Base-by-base conservation (phyloP, 1,139 yeast genomes). In the Diutina pseudorugosa region DNA sequence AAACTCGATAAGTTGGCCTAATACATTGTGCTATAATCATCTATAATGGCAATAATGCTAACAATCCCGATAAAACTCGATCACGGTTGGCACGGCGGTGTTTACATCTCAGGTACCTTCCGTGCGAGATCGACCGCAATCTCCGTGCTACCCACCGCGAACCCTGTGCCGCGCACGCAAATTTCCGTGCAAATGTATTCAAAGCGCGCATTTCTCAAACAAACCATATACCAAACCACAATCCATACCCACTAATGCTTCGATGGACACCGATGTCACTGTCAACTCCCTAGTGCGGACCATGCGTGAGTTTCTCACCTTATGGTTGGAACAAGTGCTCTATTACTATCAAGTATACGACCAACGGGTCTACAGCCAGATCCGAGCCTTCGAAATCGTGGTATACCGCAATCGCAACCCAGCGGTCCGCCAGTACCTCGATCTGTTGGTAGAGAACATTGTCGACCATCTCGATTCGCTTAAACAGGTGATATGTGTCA, bases 331-430 rank as follows among this genome's bases (percentile, higher is more conserved):
- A 54, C 79, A 76, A 54, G 66, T 77, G 3, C 62, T 79, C 53
- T 77, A 72, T 59, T 64, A 73, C 55, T 71, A 77, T 54, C 60
- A 63, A 2, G 59, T 79, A 1, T 79, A 79, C 57, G 76, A 77
- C 1, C 58, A 55, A 2, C 70, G 69, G 52, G 67, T 76, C 0
- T 79, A 70, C 58, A 71, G 67, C 44, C 58, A 59, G 23, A 56
- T 60, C 16, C 67, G 64, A 40, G 67, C 79, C 6, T 76, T 77
- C 57, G 72, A 74, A 48, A 54, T 73, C 21, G 60, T 70, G 0
- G 70, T 76, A 0, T 62, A 65, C 55, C 66, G 67, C 51, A 70
- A 71, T 53, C 60, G 82, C 53, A 76, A 75, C 51, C 79, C 80
- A 0, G 65, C 64, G 6, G 68, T 79, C 18, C 64, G 66, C 44